phyloP scores from a whole-genome alignment of 2,329 filamentous ascomycete genomes.

The Dactylonectria macrodidyma region DNA sequence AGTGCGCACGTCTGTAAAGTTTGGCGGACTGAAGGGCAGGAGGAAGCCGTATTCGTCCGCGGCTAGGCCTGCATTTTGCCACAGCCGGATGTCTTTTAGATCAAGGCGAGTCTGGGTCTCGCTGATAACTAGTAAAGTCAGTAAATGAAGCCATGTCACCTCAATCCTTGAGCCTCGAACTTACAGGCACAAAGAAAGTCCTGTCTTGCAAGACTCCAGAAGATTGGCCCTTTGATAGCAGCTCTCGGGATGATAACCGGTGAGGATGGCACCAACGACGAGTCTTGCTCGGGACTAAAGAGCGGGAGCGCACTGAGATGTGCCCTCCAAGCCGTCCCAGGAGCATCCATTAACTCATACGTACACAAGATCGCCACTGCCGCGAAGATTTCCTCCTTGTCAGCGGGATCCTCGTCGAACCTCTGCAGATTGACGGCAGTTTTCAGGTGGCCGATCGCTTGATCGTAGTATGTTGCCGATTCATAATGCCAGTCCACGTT shows the following conservation, averaged over 20 bases:
- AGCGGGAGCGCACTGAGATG: conserved; percentile 78
- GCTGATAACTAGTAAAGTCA: conserved; percentile 33
- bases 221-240: conserved; percentile 41
- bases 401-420: conserved; percentile 58
- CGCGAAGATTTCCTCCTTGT: conserved; percentile 66
- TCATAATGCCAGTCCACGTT: conserved; percentile 40
- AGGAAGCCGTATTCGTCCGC: conserved; percentile 50
- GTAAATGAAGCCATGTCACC: not conserved
- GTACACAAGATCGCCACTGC: conserved; percentile 77
- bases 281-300: conserved; percentile 63
- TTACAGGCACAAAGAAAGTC: conserved; percentile 42
- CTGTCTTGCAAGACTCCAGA: conserved; percentile 43
- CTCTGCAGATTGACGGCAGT: conserved; percentile 29
- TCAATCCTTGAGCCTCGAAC: accelerated
- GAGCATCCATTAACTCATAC: conserved; percentile 78
- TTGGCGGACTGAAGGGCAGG: conserved; percentile 52
- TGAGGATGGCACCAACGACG: conserved; percentile 7
- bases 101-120: conserved; percentile 58
- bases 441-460: conserved; percentile 39
- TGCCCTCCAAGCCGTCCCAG: conserved; percentile 73
- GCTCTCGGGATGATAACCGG: conserved; percentile 38
- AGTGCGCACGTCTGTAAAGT: conserved; percentile 57
- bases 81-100: conserved; percentile 73
- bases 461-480: conserved; percentile 41
- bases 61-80: conserved; percentile 74